phyloP scores from a whole-genome alignment of 2,329 filamentous ascomycete species.

The Magnaporthiopsis poae region DNA sequence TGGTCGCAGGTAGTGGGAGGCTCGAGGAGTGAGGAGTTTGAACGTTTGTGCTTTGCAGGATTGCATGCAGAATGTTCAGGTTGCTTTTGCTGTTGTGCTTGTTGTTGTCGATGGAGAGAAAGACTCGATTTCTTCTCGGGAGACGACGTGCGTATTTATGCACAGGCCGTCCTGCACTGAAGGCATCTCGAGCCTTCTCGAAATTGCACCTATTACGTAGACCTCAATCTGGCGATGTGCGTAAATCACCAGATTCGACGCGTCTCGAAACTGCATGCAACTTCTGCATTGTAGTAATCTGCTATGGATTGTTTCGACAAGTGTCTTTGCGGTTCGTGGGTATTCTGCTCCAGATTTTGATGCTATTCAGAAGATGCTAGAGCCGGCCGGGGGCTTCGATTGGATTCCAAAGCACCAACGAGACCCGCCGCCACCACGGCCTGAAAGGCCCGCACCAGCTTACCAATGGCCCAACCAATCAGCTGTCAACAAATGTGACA shows the following conservation, averaged over 20 bases:
- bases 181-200: background rate
- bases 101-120: background rate
- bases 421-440: no score
- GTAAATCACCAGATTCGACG: background rate
- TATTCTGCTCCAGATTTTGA: background rate
- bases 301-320: background rate
- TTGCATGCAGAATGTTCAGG: background rate
- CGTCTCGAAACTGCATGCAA: background rate
- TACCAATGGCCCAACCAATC: background rate
- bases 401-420: background rate
- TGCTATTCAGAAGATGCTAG: background rate
- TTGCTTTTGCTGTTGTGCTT: background rate
- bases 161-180: background rate
- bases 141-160: slow-evolving; percentile 1
- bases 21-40: background rate
- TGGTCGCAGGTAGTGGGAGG: background rate
- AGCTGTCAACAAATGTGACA: background rate
- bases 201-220: background rate
- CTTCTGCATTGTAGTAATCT: background rate
- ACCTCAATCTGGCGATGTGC: background rate
- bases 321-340: background rate
- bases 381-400: background rate
- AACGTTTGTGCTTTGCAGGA: background rate
- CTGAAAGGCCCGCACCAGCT: no score
- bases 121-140: background rate